These are phyloP conservation scores for Vaccinium corymbosum DNA, from an alignment of 148 eudicot species.

Conservation along the genomic window DNA sequence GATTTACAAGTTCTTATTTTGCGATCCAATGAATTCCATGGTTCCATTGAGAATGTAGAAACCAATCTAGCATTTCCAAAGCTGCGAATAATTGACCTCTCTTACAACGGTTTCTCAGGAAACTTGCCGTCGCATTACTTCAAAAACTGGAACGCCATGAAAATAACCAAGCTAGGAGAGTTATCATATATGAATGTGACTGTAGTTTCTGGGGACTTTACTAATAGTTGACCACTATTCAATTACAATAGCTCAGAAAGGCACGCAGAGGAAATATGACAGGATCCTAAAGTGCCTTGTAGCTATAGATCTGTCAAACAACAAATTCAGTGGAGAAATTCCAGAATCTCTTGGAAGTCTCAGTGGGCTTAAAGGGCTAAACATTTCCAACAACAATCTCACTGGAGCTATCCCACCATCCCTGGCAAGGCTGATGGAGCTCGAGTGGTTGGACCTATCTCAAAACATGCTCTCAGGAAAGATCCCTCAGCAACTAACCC, in stretches of 20 bases:
- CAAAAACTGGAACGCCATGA: slow-evolving; percentile 27
- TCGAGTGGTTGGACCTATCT: slow-evolving; percentile 43
- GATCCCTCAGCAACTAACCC: slow-evolving; percentile 32
- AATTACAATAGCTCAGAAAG: slow-evolving; percentile 36
- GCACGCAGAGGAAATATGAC: slow-evolving; percentile 14
- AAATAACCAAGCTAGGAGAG: neutral
- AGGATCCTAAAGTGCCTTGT: slow-evolving; percentile 17
- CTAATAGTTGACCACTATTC: neutral
- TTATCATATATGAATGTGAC: neutral
- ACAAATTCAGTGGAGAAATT: slow-evolving; percentile 33
- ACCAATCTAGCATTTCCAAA: slow-evolving; percentile 5
- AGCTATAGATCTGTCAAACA: slow-evolving; percentile 40
- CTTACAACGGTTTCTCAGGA: slow-evolving; percentile 30
- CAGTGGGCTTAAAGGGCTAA: slow-evolving; percentile 32
- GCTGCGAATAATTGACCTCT: slow-evolving; percentile 38
- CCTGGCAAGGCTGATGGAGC: slow-evolving; percentile 23
- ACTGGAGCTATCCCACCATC: slow-evolving; percentile 27
- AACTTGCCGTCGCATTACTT: slow-evolving; percentile 22
- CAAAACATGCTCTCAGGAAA: slow-evolving; percentile 34
- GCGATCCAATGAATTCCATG: slow-evolving; percentile 34
- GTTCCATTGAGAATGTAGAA: slow-evolving; percentile 1
- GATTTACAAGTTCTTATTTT: neutral
- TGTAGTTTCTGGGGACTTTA: no score
- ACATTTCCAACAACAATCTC: slow-evolving; percentile 39
- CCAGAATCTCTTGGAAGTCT: slow-evolving; percentile 31